Conservation (phyloP, 176 grass and related monocot genomes). For the Aegilops bicornis region DNA sequence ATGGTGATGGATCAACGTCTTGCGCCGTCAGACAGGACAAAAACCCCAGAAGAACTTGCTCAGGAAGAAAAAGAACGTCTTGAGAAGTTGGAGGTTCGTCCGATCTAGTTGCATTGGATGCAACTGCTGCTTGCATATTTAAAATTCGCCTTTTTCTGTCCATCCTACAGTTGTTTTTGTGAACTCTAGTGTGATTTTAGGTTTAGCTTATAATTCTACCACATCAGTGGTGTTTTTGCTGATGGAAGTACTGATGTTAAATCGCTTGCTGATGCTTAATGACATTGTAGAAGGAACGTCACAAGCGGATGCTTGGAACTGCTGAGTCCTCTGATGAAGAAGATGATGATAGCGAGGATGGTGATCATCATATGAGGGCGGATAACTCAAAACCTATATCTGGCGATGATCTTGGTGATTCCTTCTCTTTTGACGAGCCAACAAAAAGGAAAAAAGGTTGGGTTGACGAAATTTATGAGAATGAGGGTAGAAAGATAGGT, state of each 20-base stretch:
- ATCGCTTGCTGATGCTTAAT: conserved; percentile 25
- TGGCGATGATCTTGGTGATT: conserved; percentile 95
- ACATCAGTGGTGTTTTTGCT: conserved; percentile 12
- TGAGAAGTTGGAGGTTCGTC: conserved; percentile 77
- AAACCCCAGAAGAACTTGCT: conserved; percentile 94
- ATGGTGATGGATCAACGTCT: conserved; percentile 82
- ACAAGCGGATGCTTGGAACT: conserved; percentile 76
- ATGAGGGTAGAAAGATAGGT: conserved; percentile 49
- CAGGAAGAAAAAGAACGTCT: conserved; percentile 89
- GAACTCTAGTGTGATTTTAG: conserved; percentile 1
- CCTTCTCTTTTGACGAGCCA: conserved; percentile 51
- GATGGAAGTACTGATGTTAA: conserved; percentile 8
- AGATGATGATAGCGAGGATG: conserved; percentile 37
- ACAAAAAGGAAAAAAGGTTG: conserved; percentile 54
- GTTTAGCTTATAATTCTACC: conserved; percentile 12
- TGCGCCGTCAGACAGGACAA: conserved; percentile 83
- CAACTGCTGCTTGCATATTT: conserved; percentile 24
- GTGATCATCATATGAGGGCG: conserved; percentile 1
- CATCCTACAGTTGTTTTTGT: conserved; percentile 12
- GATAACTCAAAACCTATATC: conserved; percentile 70
- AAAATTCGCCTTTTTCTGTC: neutral
- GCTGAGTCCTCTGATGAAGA: conserved; percentile 67
- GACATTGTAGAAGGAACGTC: conserved; percentile 63
- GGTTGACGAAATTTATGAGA: conserved; percentile 69
- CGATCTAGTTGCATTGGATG: neutral